Percentiles rank a stretch among this genome's conserved stretches.
Evolutionary conservation across 2,329 filamentous ascomycete species (phyloP).

Genomic region (Verticillium isaacii): DNA sequence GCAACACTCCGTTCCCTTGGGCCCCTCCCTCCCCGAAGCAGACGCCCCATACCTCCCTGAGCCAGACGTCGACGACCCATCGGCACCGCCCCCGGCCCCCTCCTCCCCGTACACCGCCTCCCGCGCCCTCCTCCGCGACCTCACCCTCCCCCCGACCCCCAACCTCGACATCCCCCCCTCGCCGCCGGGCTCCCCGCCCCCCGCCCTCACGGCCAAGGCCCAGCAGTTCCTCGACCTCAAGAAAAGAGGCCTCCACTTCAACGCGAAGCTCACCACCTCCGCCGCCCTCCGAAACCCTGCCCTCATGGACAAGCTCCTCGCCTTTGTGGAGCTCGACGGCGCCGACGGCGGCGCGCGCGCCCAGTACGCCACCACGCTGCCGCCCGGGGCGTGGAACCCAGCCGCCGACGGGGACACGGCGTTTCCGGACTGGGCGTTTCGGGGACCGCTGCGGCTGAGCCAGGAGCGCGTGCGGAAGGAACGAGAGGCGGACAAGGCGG

Average conservation of each 20-base stretch:
- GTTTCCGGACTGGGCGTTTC: constrained; percentile 53
- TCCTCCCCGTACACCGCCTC: constrained; percentile 65
- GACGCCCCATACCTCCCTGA: constrained; percentile 11
- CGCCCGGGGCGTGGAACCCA: constrained; percentile 54
- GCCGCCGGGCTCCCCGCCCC: constrained; percentile 56
- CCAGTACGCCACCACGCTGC: constrained; percentile 63
- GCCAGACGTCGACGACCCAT: neutral
- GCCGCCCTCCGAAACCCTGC: constrained; percentile 67
- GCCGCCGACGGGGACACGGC: constrained; percentile 14
- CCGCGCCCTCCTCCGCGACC: constrained; percentile 60
- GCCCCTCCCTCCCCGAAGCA: constrained; percentile 31
- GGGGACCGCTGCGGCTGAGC: constrained; percentile 42
- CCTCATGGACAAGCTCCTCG: constrained; percentile 66
- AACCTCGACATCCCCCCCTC: constrained; percentile 72
- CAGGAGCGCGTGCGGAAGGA: constrained; percentile 42
- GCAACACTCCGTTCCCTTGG: constrained; percentile 27
- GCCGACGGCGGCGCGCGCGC: constrained; percentile 39
- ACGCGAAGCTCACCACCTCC: constrained; percentile 64
- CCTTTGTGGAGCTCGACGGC: constrained; percentile 50
- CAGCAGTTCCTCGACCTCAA: constrained; percentile 73
- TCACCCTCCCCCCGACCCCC: constrained; percentile 68
- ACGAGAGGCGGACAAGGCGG: constrained; percentile 35
- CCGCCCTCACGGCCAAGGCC: constrained; percentile 59
- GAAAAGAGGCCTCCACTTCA: constrained; percentile 72
- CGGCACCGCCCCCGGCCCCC: constrained; percentile 24